Evolutionary conservation across 768 basidiomycete species (phyloP).

Genomic region (Hypholoma sublateritium): DNA sequence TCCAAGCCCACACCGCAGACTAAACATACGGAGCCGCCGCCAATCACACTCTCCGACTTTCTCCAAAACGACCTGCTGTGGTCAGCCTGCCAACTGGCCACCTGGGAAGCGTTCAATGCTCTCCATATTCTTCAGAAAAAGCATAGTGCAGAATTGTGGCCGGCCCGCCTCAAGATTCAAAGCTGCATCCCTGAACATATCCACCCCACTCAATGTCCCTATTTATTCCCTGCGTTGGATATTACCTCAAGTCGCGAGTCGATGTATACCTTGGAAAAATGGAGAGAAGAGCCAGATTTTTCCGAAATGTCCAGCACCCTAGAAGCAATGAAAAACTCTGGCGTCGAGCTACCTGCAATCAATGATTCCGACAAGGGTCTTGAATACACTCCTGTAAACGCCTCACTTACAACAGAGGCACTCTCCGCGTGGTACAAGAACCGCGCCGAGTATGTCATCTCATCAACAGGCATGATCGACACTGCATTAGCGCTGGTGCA

Average conservation of each 20-base stretch:
- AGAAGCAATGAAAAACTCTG: conserved; percentile 35
- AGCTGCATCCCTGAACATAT: conserved; percentile 74
- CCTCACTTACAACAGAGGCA: conserved; percentile 44
- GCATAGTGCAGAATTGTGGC: conserved; percentile 61
- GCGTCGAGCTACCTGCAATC: conserved; percentile 6
- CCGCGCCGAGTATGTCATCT: conserved; percentile 62
- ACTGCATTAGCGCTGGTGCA: conserved; percentile 78
- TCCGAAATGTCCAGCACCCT: conserved; percentile 49
- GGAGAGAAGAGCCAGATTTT: conserved; percentile 61
- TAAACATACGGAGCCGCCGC: conserved; percentile 31
- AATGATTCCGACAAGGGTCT: conserved; percentile 13
- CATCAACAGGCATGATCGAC: conserved; percentile 73
- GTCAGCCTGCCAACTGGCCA: conserved; percentile 66
- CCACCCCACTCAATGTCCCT: conserved; percentile 59
- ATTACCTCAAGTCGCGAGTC: conserved; percentile 43
- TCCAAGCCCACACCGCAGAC: conserved; percentile 29
- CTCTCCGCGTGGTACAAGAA: conserved; percentile 75
- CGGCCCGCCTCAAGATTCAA: conserved; percentile 68
- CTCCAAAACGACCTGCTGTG: conserved; percentile 56
- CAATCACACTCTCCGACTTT: conserved; percentile 63
- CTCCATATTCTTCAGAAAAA: conserved; percentile 57
- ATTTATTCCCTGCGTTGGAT: conserved; percentile 66
- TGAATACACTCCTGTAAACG: conserved; percentile 15
- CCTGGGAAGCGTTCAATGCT: conserved; percentile 55
- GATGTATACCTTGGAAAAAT: conserved; percentile 27